Percentiles rank a stretch among this genome's conserved stretches.
phyloP scores from a whole-genome alignment of 208 protist species.

The Trypanosoma cruzi region DNA sequence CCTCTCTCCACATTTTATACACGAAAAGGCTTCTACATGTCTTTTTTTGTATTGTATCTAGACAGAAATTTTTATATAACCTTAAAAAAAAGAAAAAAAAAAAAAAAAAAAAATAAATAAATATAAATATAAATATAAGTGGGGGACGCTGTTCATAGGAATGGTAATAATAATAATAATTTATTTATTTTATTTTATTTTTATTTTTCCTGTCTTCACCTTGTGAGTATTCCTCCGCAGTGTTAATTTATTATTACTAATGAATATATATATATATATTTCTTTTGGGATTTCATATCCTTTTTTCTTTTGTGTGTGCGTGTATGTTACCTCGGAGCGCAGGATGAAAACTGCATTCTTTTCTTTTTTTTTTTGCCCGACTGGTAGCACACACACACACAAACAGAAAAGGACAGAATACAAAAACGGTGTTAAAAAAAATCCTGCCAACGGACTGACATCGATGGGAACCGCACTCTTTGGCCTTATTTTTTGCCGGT shows the following conservation, averaged over 20 bases:
- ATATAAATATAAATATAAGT: too few species aligned
- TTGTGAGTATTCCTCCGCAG: slow-evolving; percentile 8
- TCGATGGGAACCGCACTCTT: too few species aligned
- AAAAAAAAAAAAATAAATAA: neutral
- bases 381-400: too few species aligned
- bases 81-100: neutral
- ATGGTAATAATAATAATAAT: too few species aligned
- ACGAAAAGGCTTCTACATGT: neutral
- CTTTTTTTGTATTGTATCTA: neutral
- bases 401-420: too few species aligned
- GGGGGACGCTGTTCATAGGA: too few species aligned
- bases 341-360: too few species aligned
- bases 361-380: too few species aligned
- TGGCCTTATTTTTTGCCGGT: too few species aligned
- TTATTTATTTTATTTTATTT: neutral
- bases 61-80: neutral
- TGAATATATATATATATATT: slow-evolving; percentile 19
- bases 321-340: too few species aligned
- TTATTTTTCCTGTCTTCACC: slow-evolving; percentile 21
- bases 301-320: neutral
- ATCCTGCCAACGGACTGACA: too few species aligned
- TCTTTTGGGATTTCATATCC: neutral
- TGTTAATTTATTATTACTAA: neutral
- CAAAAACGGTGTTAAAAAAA: too few species aligned
- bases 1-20: neutral